Evolutionary conservation across 257 asterid species (phyloP).

Genomic region (Solanum habrochaites): DNA sequence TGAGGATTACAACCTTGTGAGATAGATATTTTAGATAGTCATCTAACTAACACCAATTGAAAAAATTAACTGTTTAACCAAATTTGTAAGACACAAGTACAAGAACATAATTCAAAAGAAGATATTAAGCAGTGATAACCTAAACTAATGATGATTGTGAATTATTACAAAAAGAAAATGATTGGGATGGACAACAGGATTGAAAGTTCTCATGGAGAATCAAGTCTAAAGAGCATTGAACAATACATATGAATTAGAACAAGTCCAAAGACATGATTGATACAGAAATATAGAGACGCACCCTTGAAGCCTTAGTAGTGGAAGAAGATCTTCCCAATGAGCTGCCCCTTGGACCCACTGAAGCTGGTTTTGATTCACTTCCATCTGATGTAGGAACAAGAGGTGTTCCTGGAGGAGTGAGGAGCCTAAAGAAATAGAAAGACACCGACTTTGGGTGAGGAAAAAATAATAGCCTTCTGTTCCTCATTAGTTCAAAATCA

Average conservation of each 20-base stretch:
- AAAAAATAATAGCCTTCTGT: not conserved
- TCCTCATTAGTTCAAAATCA: not conserved
- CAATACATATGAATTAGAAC: not conserved
- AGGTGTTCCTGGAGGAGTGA: slow-evolving; percentile 99
- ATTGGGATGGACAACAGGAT: not conserved
- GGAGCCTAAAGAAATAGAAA: slow-evolving; percentile 58
- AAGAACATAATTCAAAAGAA: not conserved
- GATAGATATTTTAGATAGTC: not conserved
- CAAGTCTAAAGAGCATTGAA: not conserved
- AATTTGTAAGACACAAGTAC: not conserved
- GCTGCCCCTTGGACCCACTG: slow-evolving; percentile 56
- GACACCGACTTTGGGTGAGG: not conserved
- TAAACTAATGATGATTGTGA: not conserved
- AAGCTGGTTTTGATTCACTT: slow-evolving; percentile 44
- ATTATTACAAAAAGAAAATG: not conserved
- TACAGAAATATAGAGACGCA: slow-evolving; percentile 17
- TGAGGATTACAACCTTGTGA: not conserved
- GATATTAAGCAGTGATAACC: not conserved
- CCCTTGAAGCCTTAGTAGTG: slow-evolving; percentile 85
- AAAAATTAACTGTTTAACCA: not conserved
- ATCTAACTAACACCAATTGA: not conserved
- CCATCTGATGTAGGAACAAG: slow-evolving; percentile 66
- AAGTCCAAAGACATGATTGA: not conserved
- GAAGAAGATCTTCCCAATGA: slow-evolving; percentile 54
- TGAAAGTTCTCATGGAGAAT: not conserved